Conservation (phyloP, 805 yeast species). For the Suhomyces sp. region DNA sequence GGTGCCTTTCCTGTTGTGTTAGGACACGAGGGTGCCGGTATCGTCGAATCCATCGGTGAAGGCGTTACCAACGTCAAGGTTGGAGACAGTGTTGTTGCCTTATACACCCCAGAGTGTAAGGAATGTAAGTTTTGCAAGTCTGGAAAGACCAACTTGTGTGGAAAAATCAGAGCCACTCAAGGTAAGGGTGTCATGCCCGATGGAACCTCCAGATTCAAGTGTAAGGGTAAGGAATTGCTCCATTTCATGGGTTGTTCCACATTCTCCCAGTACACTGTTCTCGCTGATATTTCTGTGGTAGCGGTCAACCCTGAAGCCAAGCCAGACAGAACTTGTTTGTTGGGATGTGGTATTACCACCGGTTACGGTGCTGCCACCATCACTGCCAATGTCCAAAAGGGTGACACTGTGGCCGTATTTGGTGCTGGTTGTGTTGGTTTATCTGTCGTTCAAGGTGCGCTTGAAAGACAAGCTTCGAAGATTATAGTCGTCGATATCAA, state of each 20-base stretch:
- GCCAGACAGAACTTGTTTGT: constrained; percentile 81
- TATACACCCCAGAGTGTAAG: constrained; percentile 95
- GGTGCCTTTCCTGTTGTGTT: constrained; percentile 91
- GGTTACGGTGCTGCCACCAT: constrained; percentile 97
- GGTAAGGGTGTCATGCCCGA: constrained; percentile 99
- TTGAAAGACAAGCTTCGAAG: constrained; percentile 73
- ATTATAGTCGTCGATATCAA: constrained; percentile 87
- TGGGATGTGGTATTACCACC: constrained; percentile 98
- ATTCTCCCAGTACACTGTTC: constrained; percentile 95
- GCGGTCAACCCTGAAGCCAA: constrained; percentile 85
- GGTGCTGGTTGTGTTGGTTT: constrained; percentile 99
- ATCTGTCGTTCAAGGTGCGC: constrained; percentile 95
- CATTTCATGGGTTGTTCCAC: constrained; percentile 99
- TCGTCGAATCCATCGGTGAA: constrained; percentile 92
- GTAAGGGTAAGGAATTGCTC: constrained; percentile 77
- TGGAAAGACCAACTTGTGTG: constrained; percentile 96
- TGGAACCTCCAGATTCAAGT: constrained; percentile 87
- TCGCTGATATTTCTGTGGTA: constrained; percentile 95
- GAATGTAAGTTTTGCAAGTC: constrained; percentile 93
- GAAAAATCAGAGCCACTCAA: constrained; percentile 94
- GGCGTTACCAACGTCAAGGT: constrained; percentile 86
- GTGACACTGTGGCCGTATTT: constrained; percentile 93
- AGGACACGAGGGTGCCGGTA: constrained; percentile 99
- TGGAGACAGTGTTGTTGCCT: constrained; percentile 91
- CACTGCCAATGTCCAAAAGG: constrained; percentile 86